These are phyloP conservation scores for Boletus subcaerulescens DNA, from an alignment of 768 basidiomycete species.

Conservation along the genomic window DNA sequence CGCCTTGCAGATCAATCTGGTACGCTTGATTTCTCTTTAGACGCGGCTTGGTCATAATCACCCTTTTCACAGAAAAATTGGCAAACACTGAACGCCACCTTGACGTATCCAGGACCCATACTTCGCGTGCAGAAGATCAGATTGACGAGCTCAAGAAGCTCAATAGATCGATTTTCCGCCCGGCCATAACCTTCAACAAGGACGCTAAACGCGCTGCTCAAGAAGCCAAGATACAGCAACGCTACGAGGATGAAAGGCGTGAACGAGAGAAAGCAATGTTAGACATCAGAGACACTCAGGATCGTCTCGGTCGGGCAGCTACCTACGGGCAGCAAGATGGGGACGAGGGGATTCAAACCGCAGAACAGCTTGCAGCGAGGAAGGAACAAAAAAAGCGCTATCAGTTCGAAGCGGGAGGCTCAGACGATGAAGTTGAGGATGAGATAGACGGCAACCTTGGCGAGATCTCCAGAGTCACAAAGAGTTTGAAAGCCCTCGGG, in stretches of 20 bases:
- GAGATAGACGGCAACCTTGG: conserved; percentile 90
- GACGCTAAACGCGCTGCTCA: conserved; percentile 84
- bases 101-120: conserved; percentile 87
- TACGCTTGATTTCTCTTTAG: conserved; percentile 34
- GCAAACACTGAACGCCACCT: conserved; percentile 95
- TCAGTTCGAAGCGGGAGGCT: conserved; percentile 88
- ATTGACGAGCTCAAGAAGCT: conserved; percentile 92
- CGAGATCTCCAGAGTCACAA: conserved; percentile 77
- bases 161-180: conserved; percentile 92
- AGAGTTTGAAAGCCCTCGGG: conserved; percentile 74
- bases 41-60: background rate
- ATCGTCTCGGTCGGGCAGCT: conserved; percentile 73
- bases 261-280: conserved; percentile 83
- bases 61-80: conserved; percentile 57
- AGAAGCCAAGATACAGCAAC: conserved; percentile 77
- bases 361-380: conserved; percentile 49
- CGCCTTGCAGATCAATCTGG: conserved; percentile 93
- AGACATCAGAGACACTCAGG: conserved; percentile 85
- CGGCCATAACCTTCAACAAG: conserved; percentile 91
- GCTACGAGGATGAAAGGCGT: conserved; percentile 82
- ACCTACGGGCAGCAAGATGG: conserved; percentile 55
- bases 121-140: conserved; percentile 85
- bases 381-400: conserved; percentile 78
- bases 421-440: conserved; percentile 93
- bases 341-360: conserved; percentile 41